Percentiles rank a stretch among this genome's conserved stretches.
phyloP scores from a whole-genome alignment of 257 asterid species.

The Solanum virginianum region DNA sequence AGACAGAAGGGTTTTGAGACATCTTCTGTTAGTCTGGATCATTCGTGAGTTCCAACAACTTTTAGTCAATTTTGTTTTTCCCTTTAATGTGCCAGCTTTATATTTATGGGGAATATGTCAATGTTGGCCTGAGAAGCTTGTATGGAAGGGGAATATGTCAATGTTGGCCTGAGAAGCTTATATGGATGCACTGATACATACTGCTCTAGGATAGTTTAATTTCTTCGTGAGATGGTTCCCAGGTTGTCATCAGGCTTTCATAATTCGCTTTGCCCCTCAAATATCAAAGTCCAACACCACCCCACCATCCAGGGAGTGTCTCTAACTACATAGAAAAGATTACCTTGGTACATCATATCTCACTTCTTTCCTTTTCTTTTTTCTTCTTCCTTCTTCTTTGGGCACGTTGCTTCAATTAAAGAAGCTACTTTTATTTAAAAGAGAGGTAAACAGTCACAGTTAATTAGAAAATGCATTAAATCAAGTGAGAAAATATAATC shows the following conservation, averaged over 20 bases:
- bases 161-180: neutral
- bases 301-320: neutral
- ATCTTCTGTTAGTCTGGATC: conserved; percentile 72
- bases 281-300: neutral
- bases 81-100: neutral
- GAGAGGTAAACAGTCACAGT: neutral
- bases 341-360: neutral
- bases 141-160: neutral
- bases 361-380: neutral
- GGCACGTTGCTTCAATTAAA: neutral
- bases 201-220: neutral
- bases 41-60: conserved; percentile 48
- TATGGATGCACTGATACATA: neutral
- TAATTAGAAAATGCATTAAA: neutral
- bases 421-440: neutral
- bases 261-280: neutral
- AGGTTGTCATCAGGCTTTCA: neutral
- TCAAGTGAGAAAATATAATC: neutral
- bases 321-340: neutral
- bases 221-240: neutral
- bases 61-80: neutral
- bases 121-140: neutral
- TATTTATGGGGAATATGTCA: neutral
- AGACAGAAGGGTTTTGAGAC: conserved; percentile 57
- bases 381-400: neutral